Conservation (phyloP, 1,284 basidiomycete genomes). For the Ceratobasidium sp. region DNA sequence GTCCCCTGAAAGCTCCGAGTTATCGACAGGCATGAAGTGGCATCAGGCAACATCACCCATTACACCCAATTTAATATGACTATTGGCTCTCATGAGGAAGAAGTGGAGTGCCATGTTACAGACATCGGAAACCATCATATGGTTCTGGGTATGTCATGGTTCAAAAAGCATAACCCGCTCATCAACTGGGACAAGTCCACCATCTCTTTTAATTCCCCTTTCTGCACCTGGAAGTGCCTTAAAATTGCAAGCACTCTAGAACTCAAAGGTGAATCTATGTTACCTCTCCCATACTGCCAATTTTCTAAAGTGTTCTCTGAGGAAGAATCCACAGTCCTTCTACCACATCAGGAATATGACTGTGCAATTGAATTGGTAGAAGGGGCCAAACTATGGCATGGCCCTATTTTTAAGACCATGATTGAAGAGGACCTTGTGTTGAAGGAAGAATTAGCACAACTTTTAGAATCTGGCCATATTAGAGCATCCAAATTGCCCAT, state of each 20-base stretch:
- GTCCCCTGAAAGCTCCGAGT: background rate
- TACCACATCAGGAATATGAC: conserved; percentile 29
- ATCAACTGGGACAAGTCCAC: background rate
- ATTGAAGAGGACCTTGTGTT: conserved; percentile 15
- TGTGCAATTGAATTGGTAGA: conserved; percentile 33
- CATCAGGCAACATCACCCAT: background rate
- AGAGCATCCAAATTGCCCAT: conserved; percentile 31
- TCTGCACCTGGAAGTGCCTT: background rate
- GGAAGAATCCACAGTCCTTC: conserved; percentile 19
- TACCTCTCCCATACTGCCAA: background rate
- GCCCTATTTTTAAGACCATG: conserved; percentile 13
- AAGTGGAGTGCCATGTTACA: background rate
- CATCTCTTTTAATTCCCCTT: background rate
- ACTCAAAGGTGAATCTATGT: background rate
- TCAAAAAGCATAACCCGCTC: background rate
- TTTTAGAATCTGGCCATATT: conserved; percentile 30
- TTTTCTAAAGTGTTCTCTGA: conserved; percentile 21
- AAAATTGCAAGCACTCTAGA: background rate
- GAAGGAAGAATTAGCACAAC: conserved; percentile 12
- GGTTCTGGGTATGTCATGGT: background rate
- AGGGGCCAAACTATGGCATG: conserved; percentile 6
- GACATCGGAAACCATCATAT: background rate
- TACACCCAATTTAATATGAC: background rate
- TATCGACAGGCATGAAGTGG: background rate
- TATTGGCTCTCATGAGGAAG: background rate